Evolutionary conservation across 371 early-diverging fungal species (phyloP), one percentile per base, ranked within the genome.

Genomic region (Mortierella sp.): DNA sequence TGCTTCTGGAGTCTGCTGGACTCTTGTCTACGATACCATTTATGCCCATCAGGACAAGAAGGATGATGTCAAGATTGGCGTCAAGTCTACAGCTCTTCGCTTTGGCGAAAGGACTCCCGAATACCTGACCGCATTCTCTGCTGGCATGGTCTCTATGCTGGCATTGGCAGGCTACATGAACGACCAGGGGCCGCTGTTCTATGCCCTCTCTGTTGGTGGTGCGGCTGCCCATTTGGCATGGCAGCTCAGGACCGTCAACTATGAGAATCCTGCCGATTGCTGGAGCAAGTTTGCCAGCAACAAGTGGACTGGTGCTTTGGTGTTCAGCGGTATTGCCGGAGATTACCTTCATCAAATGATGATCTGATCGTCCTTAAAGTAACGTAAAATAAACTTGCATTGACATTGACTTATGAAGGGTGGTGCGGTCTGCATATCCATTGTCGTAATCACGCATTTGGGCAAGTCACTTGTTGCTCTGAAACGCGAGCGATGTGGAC

Each of bases 41-140:
- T 99, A 99, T 75, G 98, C 98, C 5, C 95, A 97, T 71, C 97
- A 96, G 86, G 99, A 98, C 87, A 97, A 96, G 86, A 87, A 86
- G 29, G 97, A 98, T 78, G 99, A 98, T 85, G 48, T 94, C 45
- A 86, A 88, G 53, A 93, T 92, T 14, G 98, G 98, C 6, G 94
- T 98, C 66, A 96, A 97, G 80, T 97, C 98, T 0, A 98, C 99
- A 5, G 97, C 98, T 0, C 79, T 98, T 10, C 88, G 91, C 2
- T 97, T 98, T 87, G 97, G 93, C 3, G 92, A 93, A 22, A 89
- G 91, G 44, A 93, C 95, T 1, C 92, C 92, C 44, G 82, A 87
- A 43, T 94, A 92, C 85, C 87, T 98, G 22, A 83, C 94, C 1
- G 91, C 88, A 0, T 97, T 97, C 79, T 93, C 96, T 0, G 85